Conservation (phyloP, 2,329 filamentous ascomycete genomes). For the Ceratocystis huliohia region DNA sequence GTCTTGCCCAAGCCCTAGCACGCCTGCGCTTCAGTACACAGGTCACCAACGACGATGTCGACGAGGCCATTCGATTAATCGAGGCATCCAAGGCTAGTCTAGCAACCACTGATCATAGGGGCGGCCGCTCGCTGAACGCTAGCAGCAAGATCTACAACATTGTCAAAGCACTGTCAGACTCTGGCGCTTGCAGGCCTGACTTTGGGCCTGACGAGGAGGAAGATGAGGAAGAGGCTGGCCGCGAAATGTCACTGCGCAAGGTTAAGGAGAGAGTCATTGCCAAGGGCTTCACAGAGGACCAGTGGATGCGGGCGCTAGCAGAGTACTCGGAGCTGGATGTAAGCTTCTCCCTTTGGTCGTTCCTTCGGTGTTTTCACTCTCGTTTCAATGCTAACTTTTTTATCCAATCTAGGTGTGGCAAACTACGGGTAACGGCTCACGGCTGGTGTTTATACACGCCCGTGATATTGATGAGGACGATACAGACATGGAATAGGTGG, state of each 20-base stretch:
- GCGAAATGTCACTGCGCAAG: constrained; percentile 73
- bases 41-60: constrained; percentile 84
- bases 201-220: constrained; percentile 58
- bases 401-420: constrained; percentile 53
- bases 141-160: constrained; percentile 91
- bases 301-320: constrained; percentile 73
- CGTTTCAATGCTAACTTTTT: constrained; percentile 30
- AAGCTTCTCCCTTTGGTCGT: constrained; percentile 36
- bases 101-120: constrained; percentile 46
- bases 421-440: constrained; percentile 56
- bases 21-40: constrained; percentile 76
- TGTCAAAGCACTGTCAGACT: constrained; percentile 75
- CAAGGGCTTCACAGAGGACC: constrained; percentile 92
- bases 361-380: neutral
- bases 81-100: constrained; percentile 90
- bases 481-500: constrained; percentile 31
- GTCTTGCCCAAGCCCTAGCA: constrained; percentile 85
- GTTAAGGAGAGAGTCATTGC: constrained; percentile 85
- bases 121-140: constrained; percentile 63
- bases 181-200: constrained; percentile 69
- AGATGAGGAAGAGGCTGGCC: constrained; percentile 41
- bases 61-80: constrained; percentile 80
- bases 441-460: constrained; percentile 57
- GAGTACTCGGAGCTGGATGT: constrained; percentile 85
- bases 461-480: constrained; percentile 38